Conservation (phyloP, 1,284 basidiomycete species). For the Fomitopsis schrenkii region DNA sequence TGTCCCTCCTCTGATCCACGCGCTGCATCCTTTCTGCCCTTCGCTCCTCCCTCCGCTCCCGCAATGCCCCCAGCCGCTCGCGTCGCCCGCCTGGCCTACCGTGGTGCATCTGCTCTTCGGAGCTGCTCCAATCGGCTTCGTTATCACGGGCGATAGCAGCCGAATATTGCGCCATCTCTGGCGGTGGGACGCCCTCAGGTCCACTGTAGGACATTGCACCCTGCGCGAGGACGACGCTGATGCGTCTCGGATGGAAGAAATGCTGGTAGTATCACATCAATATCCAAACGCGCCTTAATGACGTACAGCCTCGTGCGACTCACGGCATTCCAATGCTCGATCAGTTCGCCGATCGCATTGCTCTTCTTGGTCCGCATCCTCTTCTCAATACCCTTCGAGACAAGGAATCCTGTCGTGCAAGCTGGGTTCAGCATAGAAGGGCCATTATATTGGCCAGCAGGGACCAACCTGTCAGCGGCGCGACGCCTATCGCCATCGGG, state of each 20-base stretch:
- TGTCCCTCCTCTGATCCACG: neutral
- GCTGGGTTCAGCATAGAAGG: neutral
- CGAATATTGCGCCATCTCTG: constrained; percentile 2
- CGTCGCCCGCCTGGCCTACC: neutral
- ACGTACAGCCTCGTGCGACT: neutral
- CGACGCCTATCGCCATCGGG: constrained; percentile 10
- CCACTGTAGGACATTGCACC: constrained; percentile 14
- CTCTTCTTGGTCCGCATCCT: constrained; percentile 10
- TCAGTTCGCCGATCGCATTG: constrained; percentile 11
- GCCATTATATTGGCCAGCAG: neutral
- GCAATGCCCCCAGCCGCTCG: neutral
- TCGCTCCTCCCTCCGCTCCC: neutral
- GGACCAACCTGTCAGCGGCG: neutral
- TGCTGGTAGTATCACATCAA: constrained; percentile 12
- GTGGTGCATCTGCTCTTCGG: neutral
- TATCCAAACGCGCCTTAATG: neutral
- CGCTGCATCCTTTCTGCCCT: neutral
- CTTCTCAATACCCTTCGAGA: constrained; percentile 10
- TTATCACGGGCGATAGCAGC: neutral
- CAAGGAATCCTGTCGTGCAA: constrained; percentile 4
- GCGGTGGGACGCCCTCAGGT: neutral
- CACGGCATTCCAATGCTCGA: constrained; percentile 21
- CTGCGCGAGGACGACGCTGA: constrained; percentile 30
- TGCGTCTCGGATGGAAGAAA: constrained; percentile 31
- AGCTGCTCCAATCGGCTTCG: neutral